Evolutionary conservation across 1,284 basidiomycete species (phyloP).

Genomic region (Tetrapyrgos nigripes): DNA sequence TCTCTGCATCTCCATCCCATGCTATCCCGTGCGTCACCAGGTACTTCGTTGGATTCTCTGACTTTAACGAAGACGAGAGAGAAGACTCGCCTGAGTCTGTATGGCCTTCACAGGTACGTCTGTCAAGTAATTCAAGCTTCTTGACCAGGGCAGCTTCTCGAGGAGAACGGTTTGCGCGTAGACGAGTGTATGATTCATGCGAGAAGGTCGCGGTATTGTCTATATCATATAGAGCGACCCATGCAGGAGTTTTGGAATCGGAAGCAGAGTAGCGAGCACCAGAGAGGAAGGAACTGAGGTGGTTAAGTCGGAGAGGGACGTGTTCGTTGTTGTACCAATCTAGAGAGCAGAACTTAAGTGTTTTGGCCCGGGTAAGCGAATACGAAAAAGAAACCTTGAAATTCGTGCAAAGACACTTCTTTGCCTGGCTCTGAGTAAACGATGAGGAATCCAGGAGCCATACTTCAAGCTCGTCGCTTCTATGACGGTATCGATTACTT

Average conservation of each 20-base stretch:
- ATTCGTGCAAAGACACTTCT: conserved; percentile 47
- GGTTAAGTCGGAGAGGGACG: conserved; percentile 59
- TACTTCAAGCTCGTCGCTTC: too few relatives aligned
- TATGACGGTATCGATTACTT: too few relatives aligned
- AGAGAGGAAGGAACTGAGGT: conserved; percentile 55
- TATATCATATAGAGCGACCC: conserved; percentile 65
- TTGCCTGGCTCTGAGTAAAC: conserved; percentile 50
- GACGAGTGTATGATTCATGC: too few relatives aligned
- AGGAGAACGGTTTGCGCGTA: too few relatives aligned
- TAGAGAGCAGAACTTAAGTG: too few relatives aligned
- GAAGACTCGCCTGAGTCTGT: too few relatives aligned
- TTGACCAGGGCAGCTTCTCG: conserved; percentile 51
- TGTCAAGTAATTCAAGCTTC: conserved; percentile 54
- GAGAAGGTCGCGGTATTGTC: conserved; percentile 52
- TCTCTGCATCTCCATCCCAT: too few relatives aligned
- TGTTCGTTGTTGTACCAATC: conserved; percentile 75
- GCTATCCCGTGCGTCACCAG: too few relatives aligned
- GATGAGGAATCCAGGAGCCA: conserved; percentile 49
- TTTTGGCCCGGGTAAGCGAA: too few relatives aligned
- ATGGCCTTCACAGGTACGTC: conserved; percentile 55
- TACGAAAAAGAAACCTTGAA: conserved; percentile 38
- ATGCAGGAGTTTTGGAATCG: conserved; percentile 50
- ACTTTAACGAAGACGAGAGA: too few relatives aligned
- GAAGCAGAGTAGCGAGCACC: conserved; percentile 55
- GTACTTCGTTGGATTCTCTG: too few relatives aligned